Percentiles rank a stretch among this genome's conserved stretches.
These are phyloP conservation scores for Salix viminalis DNA, from an alignment of 345 rosid species.

Conservation along the genomic window DNA sequence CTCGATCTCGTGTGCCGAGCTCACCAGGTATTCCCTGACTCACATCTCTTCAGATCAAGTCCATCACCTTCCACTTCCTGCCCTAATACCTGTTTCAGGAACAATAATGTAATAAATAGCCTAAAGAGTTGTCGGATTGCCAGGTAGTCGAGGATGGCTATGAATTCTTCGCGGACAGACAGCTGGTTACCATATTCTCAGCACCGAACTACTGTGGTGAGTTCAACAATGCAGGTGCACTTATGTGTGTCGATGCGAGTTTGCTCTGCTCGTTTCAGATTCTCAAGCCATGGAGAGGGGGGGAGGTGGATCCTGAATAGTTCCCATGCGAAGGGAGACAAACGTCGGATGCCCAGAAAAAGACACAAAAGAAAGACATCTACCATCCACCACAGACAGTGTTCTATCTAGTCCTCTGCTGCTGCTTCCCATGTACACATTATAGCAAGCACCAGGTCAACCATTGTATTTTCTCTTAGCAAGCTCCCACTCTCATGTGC, in stretches of 20 bases:
- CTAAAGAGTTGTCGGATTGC: neutral
- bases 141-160: constrained; percentile 23
- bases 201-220: constrained; percentile 27
- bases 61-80: neutral
- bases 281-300: constrained; percentile 16
- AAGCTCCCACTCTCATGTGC: too few relatives aligned
- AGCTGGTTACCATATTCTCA: constrained; percentile 20
- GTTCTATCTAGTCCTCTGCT: neutral
- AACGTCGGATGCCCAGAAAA: neutral
- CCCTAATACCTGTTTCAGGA: neutral
- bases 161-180: constrained; percentile 25
- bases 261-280: constrained; percentile 25
- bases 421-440: neutral
- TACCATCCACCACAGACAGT: neutral
- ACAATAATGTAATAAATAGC: neutral
- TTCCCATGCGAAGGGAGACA: neutral
- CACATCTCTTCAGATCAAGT: neutral
- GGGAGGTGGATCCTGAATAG: constrained; percentile 1
- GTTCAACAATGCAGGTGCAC: constrained; percentile 23
- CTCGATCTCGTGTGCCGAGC: constrained; percentile 25
- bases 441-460: too few relatives aligned
- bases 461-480: too few relatives aligned
- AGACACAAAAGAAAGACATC: neutral
- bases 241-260: constrained; percentile 23
- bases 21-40: constrained; percentile 12